Evolutionary conservation across 495 filamentous ascomycete species (phyloP), one percentile per base, ranked within the genome.

Genomic region (Niebla homalea): DNA sequence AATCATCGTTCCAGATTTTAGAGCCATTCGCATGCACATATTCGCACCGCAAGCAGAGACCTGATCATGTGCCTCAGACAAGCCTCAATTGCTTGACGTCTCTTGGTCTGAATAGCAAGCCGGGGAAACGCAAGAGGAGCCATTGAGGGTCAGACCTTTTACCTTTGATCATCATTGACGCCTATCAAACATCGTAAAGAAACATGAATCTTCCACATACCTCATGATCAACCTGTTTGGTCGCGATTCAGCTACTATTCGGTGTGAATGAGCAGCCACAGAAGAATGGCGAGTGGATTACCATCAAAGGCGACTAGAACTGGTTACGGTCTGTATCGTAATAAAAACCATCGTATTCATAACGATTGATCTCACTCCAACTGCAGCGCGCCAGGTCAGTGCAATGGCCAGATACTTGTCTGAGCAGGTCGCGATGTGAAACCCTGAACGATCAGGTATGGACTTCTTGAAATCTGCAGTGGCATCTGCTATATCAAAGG

Each of bases 391-490:
- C 7, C 26, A 3, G 6, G 26, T 11, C 7, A 3, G 7, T 7
- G 7, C 26, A 11, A 3, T 8, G 1, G 3, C 26, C 26, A 32
- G 12, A 6, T 3, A 26, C 26, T 11, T 32, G 6, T 32, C 26
- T 1, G 3, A 7, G 12, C 26, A 32, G 26, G 26, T 8, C 7
- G 3, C 26, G 26, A 32, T 32, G 26, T 32, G 26, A 32, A 32
- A 11, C 3, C 12, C 12, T 32, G 3, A 7, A 6, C 1, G 2
- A 32, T 32, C 26, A 10, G 42, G 59, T 51, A 98, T 98, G 92
- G 89, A 98, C 59, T 96, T 97, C 62, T 76, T 98, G 52, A 98
- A 96, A 69, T 95, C 87, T 42, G 93, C 93, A 37, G 87, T 98
- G 59, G 87, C 88, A 35, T 95, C 92, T 37, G 90, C 90, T 51